phyloP scores from a whole-genome alignment of 176 grass and related monocot species.

The Zoysia pacifica region DNA sequence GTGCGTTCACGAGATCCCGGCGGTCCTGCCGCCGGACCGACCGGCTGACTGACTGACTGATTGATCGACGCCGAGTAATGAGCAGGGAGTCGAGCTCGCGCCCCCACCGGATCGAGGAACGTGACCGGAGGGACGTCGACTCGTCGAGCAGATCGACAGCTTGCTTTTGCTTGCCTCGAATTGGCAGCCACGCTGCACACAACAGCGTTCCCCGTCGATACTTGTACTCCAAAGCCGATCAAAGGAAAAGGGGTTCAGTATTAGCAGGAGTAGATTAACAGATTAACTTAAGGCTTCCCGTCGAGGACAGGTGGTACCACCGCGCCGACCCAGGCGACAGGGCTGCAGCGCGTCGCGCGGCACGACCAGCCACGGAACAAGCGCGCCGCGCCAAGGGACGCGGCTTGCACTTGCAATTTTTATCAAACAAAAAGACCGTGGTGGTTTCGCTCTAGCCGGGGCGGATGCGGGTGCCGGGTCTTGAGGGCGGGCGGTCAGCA shows the following conservation, averaged over 20 bases:
- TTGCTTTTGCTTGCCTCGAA: neutral
- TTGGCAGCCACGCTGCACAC: neutral
- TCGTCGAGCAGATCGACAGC: neutral
- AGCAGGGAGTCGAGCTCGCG: neutral
- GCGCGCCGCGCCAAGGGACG: conserved; percentile 26
- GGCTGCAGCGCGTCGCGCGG: conserved; percentile 39
- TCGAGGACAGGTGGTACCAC: neutral
- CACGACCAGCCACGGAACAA: conserved; percentile 31
- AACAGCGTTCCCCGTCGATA: no score
- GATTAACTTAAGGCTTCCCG: no score
- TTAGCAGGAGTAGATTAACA: no score
- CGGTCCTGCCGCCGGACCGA: neutral
- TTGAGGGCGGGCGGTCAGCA: conserved; percentile 38
- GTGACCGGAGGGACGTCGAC: neutral
- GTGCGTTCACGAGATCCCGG: neutral
- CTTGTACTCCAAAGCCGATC: neutral
- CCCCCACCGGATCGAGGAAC: neutral
- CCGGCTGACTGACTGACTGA: neutral
- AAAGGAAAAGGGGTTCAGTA: neutral
- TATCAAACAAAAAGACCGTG: neutral
- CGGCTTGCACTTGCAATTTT: neutral
- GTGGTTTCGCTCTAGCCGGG: conserved; percentile 6
- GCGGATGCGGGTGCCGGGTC: conserved; percentile 1
- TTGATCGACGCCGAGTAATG: neutral
- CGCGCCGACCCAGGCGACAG: conserved; percentile 25